Conservation (phyloP, 768 basidiomycete genomes). For the Tephrocybe sp. region DNA sequence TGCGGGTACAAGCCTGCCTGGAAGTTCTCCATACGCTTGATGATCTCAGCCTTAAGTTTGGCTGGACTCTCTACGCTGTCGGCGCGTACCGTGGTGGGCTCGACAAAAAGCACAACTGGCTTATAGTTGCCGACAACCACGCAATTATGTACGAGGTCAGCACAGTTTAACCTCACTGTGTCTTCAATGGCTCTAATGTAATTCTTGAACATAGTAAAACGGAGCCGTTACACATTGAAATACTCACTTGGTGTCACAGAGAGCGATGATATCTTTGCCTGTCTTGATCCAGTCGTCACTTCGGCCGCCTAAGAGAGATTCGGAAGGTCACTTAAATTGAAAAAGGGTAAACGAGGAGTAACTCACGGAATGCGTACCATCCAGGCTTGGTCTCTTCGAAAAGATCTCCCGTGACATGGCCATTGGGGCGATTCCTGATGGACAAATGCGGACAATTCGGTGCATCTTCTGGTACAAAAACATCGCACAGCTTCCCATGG, state of each 20-base stretch:
- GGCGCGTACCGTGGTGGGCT: neutral
- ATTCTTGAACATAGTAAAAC: neutral
- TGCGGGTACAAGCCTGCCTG: neutral
- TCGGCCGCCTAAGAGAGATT: neutral
- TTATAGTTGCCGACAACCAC: neutral
- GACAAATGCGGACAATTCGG: neutral
- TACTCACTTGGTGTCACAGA: slow-evolving; percentile 2
- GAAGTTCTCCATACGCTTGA: neutral
- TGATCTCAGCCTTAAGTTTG: neutral
- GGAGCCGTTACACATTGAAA: neutral
- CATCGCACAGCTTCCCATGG: neutral
- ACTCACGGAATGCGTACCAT: slow-evolving; percentile 1
- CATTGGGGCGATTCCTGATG: neutral
- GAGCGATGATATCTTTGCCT: neutral
- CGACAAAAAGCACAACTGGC: neutral
- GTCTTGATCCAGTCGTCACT: slow-evolving; percentile 3
- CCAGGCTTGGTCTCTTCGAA: neutral
- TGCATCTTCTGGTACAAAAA: neutral
- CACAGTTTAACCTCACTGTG: neutral
- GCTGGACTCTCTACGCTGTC: neutral
- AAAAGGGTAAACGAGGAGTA: neutral
- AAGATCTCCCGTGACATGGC: slow-evolving; percentile 4
- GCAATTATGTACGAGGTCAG: neutral
- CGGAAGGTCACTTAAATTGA: neutral
- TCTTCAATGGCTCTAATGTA: neutral